Conservation (phyloP, 345 rosid genomes). For the Mallotus nudiflorus region DNA sequence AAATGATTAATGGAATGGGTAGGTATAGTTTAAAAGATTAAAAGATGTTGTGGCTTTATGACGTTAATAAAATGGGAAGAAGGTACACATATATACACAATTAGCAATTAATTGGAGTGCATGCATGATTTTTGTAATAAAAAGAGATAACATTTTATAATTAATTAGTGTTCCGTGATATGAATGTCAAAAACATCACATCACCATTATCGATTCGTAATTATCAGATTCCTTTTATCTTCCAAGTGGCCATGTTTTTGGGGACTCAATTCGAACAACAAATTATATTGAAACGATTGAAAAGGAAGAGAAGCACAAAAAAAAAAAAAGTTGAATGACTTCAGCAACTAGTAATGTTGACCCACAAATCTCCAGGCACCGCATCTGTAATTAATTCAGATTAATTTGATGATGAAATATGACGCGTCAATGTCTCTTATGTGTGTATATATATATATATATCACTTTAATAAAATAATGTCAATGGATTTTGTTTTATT, state of each 20-base stretch:
- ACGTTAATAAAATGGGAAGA: background rate
- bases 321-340: background rate
- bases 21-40: background rate
- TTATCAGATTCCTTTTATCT: background rate
- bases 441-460: too few relatives aligned
- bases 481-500: background rate
- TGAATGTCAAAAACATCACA: constrained; percentile 6
- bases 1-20: constrained; percentile 1
- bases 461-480: background rate
- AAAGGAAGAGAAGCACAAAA: background rate
- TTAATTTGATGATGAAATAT: background rate
- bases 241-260: constrained; percentile 6
- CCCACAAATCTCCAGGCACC: constrained; percentile 12
- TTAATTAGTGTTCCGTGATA: constrained; percentile 8
- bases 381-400: background rate
- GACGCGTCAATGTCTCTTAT: background rate
- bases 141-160: background rate
- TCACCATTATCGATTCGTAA: background rate
- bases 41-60: background rate
- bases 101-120: background rate
- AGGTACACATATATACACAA: background rate
- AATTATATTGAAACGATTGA: background rate
- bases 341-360: background rate
- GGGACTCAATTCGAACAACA: background rate
- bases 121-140: background rate